Percentiles rank a stretch among this genome's conserved stretches.
phyloP scores from a whole-genome alignment of 2,329 filamentous ascomycete genomes.

The Talaromyces sp. region DNA sequence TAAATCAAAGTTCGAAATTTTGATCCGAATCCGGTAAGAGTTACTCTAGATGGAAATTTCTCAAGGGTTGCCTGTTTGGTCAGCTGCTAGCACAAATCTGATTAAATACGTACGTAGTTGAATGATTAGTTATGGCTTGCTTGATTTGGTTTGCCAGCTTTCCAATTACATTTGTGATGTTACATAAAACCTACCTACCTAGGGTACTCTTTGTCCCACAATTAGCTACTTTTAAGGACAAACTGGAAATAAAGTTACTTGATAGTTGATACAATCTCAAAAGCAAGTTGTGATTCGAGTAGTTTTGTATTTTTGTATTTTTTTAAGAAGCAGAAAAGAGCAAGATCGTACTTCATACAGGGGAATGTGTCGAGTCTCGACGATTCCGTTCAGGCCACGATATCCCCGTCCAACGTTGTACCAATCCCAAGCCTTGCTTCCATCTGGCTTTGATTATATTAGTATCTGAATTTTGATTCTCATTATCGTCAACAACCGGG shows the following conservation, averaged over 20 bases:
- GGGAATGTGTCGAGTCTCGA: background rate
- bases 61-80: background rate
- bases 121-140: background rate
- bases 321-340: background rate
- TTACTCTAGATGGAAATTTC: slow-evolving; percentile 13
- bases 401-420: slow-evolving; percentile 7
- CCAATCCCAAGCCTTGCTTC: background rate
- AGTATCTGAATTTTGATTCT: background rate
- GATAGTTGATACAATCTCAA: too few species aligned
- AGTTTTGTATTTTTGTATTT: background rate
- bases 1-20: background rate
- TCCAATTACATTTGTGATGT: too few species aligned
- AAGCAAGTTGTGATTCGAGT: background rate
- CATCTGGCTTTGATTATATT: background rate
- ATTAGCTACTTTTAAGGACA: too few species aligned
- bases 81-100: background rate
- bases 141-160: too few species aligned
- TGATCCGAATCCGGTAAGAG: slow-evolving; percentile 10
- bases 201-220: too few species aligned
- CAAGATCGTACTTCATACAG: background rate
- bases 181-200: too few species aligned
- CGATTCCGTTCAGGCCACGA: background rate
- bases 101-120: background rate
- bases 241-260: too few species aligned
- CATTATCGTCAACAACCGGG: background rate